phyloP scores from a whole-genome alignment of 352 stramenopile genomes.

The Pythium apleroticum region DNA sequence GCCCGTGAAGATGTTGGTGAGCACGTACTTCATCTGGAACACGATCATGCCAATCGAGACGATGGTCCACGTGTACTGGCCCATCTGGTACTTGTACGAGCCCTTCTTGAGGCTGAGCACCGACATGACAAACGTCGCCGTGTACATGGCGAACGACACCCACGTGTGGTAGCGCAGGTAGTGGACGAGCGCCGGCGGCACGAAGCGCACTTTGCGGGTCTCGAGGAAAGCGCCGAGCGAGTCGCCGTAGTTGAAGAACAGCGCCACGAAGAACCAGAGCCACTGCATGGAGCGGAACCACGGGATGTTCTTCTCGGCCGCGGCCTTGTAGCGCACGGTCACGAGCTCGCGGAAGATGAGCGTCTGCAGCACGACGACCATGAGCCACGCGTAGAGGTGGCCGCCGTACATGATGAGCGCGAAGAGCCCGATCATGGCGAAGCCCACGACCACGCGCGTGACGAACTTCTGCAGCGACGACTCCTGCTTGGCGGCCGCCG shows the following conservation, averaged over 20 bases:
- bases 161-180: slow-evolving; percentile 91
- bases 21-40: slow-evolving; percentile 97
- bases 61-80: slow-evolving; percentile 96
- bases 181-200: slow-evolving; percentile 70
- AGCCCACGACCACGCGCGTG: slow-evolving; percentile 71
- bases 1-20: slow-evolving; percentile 96
- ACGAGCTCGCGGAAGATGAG: slow-evolving; percentile 97
- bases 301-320: slow-evolving; percentile 95
- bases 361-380: slow-evolving; percentile 87
- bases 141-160: slow-evolving; percentile 95
- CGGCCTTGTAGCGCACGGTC: slow-evolving; percentile 95
- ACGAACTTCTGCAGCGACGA: slow-evolving; percentile 61
- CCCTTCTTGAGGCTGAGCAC: slow-evolving; percentile 93
- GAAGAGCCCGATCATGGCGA: slow-evolving; percentile 76
- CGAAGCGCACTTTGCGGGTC: slow-evolving; percentile 81
- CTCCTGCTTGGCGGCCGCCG: slow-evolving; percentile 25
- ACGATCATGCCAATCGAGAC: slow-evolving; percentile 94
- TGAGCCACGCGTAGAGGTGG: slow-evolving; percentile 79
- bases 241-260: slow-evolving; percentile 96
- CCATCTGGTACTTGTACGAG: slow-evolving; percentile 96
- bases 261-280: slow-evolving; percentile 96
- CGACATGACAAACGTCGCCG: slow-evolving; percentile 94
- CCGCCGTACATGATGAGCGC: slow-evolving; percentile 74
- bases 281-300: slow-evolving; percentile 98
- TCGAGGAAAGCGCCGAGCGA: slow-evolving; percentile 85